Percentiles rank a stretch among this genome's conserved stretches.
Evolutionary conservation across 1,284 basidiomycete genomes (phyloP).

Genomic region (Austropuccinia psidii): DNA sequence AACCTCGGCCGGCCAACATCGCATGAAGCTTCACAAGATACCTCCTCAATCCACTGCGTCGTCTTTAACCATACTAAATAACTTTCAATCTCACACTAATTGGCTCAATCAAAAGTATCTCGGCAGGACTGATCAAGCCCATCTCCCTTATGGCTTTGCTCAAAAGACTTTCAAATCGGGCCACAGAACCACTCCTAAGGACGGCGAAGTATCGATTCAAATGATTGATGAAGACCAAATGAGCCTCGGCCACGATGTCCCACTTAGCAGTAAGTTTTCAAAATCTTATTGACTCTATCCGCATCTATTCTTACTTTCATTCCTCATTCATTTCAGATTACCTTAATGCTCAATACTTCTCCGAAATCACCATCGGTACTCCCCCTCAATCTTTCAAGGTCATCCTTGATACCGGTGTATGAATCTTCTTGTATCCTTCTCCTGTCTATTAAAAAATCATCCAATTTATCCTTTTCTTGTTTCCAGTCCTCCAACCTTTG

Average conservation of each 20-base stretch:
- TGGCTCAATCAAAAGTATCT: constrained; percentile 85
- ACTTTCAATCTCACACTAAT: constrained; percentile 54
- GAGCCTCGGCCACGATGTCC: constrained; percentile 71
- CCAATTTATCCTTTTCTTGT: constrained; percentile 32
- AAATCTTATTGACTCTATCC: constrained; percentile 8
- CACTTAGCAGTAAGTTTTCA: constrained; percentile 68
- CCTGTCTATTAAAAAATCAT: constrained; percentile 66
- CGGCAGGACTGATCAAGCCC: constrained; percentile 58
- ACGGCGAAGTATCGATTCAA: constrained; percentile 54
- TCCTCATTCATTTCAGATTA: constrained; percentile 58
- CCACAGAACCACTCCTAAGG: constrained; percentile 54
- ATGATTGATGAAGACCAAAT: constrained; percentile 50
- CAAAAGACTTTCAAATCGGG: constrained; percentile 45
- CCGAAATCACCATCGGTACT: constrained; percentile 73
- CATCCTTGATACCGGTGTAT: constrained; percentile 14
- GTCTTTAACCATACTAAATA: constrained; percentile 54
- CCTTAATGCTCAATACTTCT: constrained; percentile 95
- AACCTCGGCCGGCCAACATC: constrained; percentile 52
- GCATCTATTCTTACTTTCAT: not conserved
- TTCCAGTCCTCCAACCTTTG: constrained; percentile 72
- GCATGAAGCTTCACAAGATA: constrained; percentile 77
- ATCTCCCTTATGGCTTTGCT: constrained; percentile 63
- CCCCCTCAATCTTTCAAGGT: constrained; percentile 59
- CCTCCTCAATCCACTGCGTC: constrained; percentile 53
- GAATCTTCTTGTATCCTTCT: constrained; percentile 31